Base-by-base conservation (phyloP, 2,329 filamentous ascomycete species). In the Tricladium varicosporioides region DNA sequence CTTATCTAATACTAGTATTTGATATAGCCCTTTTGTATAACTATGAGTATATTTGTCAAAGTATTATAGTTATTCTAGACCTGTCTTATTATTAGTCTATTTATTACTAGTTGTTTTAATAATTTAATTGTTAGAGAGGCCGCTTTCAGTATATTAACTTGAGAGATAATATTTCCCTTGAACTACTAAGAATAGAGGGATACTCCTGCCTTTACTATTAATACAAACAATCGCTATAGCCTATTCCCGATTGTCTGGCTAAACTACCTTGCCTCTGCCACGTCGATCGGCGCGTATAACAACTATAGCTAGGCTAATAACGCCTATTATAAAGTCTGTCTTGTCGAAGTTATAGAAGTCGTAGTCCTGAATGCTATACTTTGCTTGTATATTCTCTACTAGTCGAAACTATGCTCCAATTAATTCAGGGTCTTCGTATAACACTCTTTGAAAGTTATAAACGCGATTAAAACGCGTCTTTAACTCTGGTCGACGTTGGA, bases 1-100 rank as follows among this genome's bases (percentile, higher is more conserved):
- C 48, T 71, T 63, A 64, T 76, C 68, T 33, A 76, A 60, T 54
- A 77, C 67, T 5, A 77, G 63, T 4, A 76, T 63, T 22, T 65
- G 59, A 64, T 72, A 70, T 51, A 11, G 47, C 7, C 72, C 65
- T 31, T 62, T 63, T 54, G 40, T 59, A 32, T 58, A 59, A 18
- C 32, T 45, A 51, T 60, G 66, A 58, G 63, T 71, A 61, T 71
- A 60, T 53, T 63, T 59, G 56, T 72, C 62, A 63, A 75, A 74
- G 32, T n/a, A n/a, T n/a, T n/a, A n/a, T n/a, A 74, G 60, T 72
- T 60, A 75, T 16, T 60, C 48, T 47, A 75, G 57, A 27, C 67
- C 66, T 46, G 70, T 67, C 54, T 71, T 22, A 63, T 74, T 69
- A 51, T 59, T 70, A 5, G 67, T 74, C 69, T 53, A 75, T 54